Evolutionary conservation across 2,329 filamentous ascomycete species (phyloP).

Genomic region (Periconia macrospinosa): DNA sequence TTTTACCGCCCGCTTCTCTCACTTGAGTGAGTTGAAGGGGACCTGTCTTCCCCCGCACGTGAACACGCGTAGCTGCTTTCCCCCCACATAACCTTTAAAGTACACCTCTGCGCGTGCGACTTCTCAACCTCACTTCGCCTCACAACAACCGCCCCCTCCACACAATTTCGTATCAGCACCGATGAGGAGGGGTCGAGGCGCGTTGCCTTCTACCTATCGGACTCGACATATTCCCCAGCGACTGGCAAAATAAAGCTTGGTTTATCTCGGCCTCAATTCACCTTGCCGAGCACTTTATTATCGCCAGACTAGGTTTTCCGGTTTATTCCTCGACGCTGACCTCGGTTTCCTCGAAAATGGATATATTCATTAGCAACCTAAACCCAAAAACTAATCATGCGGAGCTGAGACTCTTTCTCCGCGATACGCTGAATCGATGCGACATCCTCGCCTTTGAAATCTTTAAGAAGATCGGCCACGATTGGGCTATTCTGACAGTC

Average conservation of each 20-base stretch:
- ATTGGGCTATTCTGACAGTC: constrained; percentile 52
- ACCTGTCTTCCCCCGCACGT: no score
- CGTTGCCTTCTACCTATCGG: not conserved
- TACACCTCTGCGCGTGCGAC: not conserved
- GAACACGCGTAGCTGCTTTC: no score
- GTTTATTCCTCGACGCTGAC: no score
- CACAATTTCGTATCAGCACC: no score
- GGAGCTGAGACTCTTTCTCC: constrained; percentile 46
- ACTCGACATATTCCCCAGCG: not conserved
- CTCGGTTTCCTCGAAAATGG: constrained; percentile 13
- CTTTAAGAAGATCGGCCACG: constrained; percentile 40
- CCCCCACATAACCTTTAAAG: not conserved
- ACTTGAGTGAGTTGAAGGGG: no score
- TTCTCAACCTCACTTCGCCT: not conserved
- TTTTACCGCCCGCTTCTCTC: no score
- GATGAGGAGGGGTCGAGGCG: not conserved
- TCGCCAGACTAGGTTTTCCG: no score
- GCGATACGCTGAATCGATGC: constrained; percentile 40
- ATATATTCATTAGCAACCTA: constrained; percentile 35
- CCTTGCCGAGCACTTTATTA: not conserved
- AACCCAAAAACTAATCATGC: constrained; percentile 47
- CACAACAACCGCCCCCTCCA: not conserved
- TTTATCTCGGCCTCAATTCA: not conserved
- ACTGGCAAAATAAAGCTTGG: not conserved
- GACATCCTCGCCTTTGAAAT: constrained; percentile 48